These are phyloP conservation scores for button mushroom (Agaricus bisporus) DNA, from an alignment of 768 basidiomycete species.

Conservation along the genomic window DNA sequence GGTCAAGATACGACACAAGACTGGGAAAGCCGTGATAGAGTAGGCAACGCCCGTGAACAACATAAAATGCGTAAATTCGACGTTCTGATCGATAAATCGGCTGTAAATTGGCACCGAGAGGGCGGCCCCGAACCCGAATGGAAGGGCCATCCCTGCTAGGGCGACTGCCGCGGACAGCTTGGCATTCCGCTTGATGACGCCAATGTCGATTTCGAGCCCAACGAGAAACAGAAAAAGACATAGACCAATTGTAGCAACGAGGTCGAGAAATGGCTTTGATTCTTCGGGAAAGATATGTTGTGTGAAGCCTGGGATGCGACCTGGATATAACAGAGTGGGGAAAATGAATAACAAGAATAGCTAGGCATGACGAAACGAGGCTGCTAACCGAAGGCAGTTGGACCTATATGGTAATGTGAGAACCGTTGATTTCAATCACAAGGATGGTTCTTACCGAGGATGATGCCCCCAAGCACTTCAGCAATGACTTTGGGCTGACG, in stretches of 20 bases:
- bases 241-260: conserved; percentile 86
- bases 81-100: conserved; percentile 59
- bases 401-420: conserved; percentile 20
- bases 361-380: background rate
- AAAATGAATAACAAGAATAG: background rate
- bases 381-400: conserved; percentile 39
- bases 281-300: conserved; percentile 72
- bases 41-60: conserved; percentile 91
- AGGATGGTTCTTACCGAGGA: conserved; percentile 47
- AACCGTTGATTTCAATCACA: too few species aligned
- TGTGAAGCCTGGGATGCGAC: conserved; percentile 87
- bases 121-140: conserved; percentile 80
- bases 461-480: conserved; percentile 81
- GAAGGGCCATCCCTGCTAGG: conserved; percentile 77
- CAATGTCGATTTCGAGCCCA: conserved; percentile 83
- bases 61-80: conserved; percentile 86
- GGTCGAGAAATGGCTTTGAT: conserved; percentile 72
- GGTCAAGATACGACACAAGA: conserved; percentile 81
- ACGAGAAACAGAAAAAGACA: conserved; percentile 90
- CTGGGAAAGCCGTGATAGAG: conserved; percentile 83
- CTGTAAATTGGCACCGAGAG: conserved; percentile 61
- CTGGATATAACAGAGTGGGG: conserved; percentile 18
- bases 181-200: conserved; percentile 73
- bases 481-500: conserved; percentile 84
- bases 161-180: conserved; percentile 65